Base-by-base conservation (phyloP, 2,329 filamentous ascomycete species). In the Aotearoamyces nothofagi region DNA sequence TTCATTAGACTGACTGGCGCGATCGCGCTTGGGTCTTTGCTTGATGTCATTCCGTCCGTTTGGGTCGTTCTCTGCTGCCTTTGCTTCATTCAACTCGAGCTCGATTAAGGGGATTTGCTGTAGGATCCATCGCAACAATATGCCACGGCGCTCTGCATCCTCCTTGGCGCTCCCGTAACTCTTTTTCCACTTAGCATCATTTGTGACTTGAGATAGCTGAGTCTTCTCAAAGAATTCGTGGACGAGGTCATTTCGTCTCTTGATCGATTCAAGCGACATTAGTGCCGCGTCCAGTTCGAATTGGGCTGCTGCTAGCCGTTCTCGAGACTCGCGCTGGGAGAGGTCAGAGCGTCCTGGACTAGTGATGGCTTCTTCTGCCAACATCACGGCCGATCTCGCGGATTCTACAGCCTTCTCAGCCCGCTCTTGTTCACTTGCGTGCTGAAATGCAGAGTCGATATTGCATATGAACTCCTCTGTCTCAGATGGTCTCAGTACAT, bases 401-500 rank as follows among this genome's bases (percentile, higher is more conserved):
- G 23, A 27, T 28, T 31, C 26, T 13, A 45, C 33, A 22, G 38
- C 37, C 22, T 30, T 33, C 29, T 29, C 5, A 24, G 42, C 45
- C 25, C 14, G 19, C 2, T 36, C 30, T 28, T 19, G 13, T 33
- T 47, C 37, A 13, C 8, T 34, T 15, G 24, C 9, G 10, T 16
- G 32, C 33, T 38, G 32, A 20, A 39, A 15, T 12, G 25, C 29
- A 24, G 11, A 36, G 7, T 35, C 24, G 11, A n/a, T 15, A 15
- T 29, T 26, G 15, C 30, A 33, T 28, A 48, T 20, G 17, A 31
- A 39, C 36, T 48, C 40, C 30, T 46, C 31, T 13, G 45, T 50
- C 36, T 51, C 47, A 11, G 5, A 23, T 4, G 42, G 40, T 33
- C 33, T 45, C 10, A 50, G 24, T n/a, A 53, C 30, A 1, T 43